Evolutionary conservation across 202 grass and related monocot genomes (phyloP).

Genomic region (Carex arenaria): DNA sequence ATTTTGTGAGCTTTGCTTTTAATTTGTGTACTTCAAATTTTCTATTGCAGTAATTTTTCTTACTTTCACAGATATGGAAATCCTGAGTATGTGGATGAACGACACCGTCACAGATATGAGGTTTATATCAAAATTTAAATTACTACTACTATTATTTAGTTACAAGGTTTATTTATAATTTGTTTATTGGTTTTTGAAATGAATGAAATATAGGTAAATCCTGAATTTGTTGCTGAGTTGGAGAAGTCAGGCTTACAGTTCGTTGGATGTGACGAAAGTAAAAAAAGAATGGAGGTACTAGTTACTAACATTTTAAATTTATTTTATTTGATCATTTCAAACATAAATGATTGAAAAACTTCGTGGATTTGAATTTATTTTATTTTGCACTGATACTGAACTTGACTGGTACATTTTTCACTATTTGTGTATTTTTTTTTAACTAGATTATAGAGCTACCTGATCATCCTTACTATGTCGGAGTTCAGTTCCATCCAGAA

Average conservation of each 20-base stretch:
- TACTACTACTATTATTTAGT: conserved; percentile 2
- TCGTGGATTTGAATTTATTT: neutral
- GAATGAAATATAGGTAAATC: conserved; percentile 62
- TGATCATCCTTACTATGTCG: conserved; percentile 78
- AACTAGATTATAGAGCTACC: conserved; percentile 76
- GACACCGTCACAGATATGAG: conserved; percentile 97
- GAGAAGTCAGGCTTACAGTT: conserved; percentile 72
- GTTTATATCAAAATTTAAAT: conserved; percentile 28
- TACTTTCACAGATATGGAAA: conserved; percentile 55
- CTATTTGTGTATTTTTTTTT: neutral
- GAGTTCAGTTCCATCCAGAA: conserved; percentile 94
- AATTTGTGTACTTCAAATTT: neutral
- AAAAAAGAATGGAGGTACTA: conserved; percentile 90
- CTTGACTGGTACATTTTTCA: neutral
- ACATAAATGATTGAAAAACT: neutral
- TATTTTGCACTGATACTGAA: neutral
- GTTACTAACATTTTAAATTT: conserved; percentile 1
- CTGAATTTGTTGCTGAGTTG: conserved; percentile 63
- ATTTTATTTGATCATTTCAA: neutral
- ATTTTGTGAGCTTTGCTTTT: conserved; percentile 9
- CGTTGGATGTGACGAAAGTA: conserved; percentile 83
- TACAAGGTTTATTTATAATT: neutral
- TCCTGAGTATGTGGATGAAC: conserved; percentile 76
- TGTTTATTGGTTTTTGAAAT: neutral
- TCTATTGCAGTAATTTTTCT: conserved; percentile 12